These are phyloP conservation scores for Poterioochromonas sp. DNA, from an alignment of 352 stramenopile genomes.

Conservation along the genomic window DNA sequence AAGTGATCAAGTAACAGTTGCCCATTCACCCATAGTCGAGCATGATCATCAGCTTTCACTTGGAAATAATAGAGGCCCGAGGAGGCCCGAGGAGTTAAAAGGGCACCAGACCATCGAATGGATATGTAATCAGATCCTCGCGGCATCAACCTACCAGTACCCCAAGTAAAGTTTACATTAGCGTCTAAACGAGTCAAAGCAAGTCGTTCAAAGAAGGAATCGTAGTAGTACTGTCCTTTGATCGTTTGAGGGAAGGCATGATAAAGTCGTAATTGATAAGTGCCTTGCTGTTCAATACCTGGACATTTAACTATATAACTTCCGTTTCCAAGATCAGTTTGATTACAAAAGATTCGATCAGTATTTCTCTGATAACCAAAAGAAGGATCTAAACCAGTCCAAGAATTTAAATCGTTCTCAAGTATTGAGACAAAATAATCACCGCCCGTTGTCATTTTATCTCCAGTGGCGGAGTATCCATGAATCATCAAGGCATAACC, in stretches of 20 bases:
- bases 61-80: conserved; percentile 45
- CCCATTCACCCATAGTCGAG: conserved; percentile 49
- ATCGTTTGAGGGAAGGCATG: conserved; percentile 45
- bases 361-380: conserved; percentile 9
- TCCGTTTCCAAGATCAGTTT: conserved; percentile 41
- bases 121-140: conserved; percentile 47
- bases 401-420: conserved; percentile 9
- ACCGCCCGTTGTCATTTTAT: background rate
- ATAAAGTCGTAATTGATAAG: conserved; percentile 45
- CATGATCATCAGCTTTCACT: conserved; percentile 48
- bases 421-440: conserved; percentile 4
- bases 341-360: conserved; percentile 10
- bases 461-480: conserved; percentile 13
- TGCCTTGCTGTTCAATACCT: conserved; percentile 39
- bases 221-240: conserved; percentile 47
- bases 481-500: conserved; percentile 32
- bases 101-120: conserved; percentile 48
- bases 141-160: conserved; percentile 38
- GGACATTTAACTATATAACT: conserved; percentile 39
- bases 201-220: conserved; percentile 42
- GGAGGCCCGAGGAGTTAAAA: conserved; percentile 37
- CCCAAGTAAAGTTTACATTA: conserved; percentile 51
- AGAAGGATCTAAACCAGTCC: conserved; percentile 35
- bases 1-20: conserved; percentile 49
- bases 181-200: conserved; percentile 44